Conservation (phyloP, 2,329 filamentous ascomycete genomes). For the Fusarium gaditjirri region DNA sequence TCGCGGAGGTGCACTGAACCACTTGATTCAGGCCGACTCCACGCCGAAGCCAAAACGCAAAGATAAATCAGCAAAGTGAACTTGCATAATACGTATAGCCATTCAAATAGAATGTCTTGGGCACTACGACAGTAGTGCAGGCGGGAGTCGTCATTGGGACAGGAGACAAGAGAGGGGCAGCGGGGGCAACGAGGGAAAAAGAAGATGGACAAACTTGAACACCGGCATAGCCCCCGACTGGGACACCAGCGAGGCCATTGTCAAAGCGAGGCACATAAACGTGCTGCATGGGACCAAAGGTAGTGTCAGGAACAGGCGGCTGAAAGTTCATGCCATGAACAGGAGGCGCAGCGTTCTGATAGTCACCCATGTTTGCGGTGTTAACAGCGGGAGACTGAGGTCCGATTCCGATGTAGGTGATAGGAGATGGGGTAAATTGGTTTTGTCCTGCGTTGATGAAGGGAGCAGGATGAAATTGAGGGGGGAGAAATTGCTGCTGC, state of each 20-base stretch:
- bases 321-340: slow-evolving; percentile 63
- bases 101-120: slow-evolving; percentile 48
- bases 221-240: slow-evolving; percentile 47
- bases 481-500: slow-evolving; percentile 21
- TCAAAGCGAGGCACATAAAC: slow-evolving; percentile 67
- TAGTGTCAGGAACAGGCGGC: slow-evolving; percentile 68
- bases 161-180: slow-evolving; percentile 35
- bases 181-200: slow-evolving; percentile 44
- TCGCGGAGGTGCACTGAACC: not conserved
- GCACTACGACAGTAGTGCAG: slow-evolving; percentile 46
- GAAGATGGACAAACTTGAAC: slow-evolving; percentile 13
- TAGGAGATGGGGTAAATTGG: slow-evolving; percentile 7
- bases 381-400: slow-evolving; percentile 44
- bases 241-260: slow-evolving; percentile 46
- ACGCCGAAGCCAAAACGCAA: not conserved
- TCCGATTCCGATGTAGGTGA: slow-evolving; percentile 46
- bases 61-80: slow-evolving; percentile 30
- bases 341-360: slow-evolving; percentile 56
- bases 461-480: slow-evolving; percentile 25
- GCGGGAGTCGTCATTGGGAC: slow-evolving; percentile 40
- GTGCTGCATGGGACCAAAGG: slow-evolving; percentile 65
- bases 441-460: slow-evolving; percentile 22
- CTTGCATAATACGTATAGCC: slow-evolving; percentile 56
- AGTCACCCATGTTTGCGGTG: slow-evolving; percentile 48
- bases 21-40: not conserved